A percentile compares a stretch with the other conserved stretches of the same genome.
Conservation (phyloP, 2,329 filamentous ascomycete species). For the Sarocladiaceae sp. region DNA sequence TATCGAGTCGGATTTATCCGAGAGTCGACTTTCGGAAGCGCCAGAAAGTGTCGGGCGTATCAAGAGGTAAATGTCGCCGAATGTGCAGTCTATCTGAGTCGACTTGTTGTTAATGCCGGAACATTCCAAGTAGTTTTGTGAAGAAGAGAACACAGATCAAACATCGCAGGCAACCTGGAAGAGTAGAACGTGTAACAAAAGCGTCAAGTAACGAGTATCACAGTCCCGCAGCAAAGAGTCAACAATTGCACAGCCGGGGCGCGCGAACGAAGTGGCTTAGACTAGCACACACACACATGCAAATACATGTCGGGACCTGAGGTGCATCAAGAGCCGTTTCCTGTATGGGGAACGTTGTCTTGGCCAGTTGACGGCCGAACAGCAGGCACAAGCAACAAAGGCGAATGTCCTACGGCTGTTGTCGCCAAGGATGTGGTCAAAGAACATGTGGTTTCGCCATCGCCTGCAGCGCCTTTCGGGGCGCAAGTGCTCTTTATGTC, state of each 20-base stretch:
- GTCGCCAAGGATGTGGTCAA: neutral
- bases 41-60: neutral
- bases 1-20: neutral
- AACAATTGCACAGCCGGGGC: neutral
- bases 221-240: neutral
- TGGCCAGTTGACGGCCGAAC: neutral
- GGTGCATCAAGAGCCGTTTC: neutral
- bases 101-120: constrained; percentile 3
- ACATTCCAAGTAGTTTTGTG: neutral
- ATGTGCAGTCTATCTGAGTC: neutral
- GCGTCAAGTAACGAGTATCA: neutral
- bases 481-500: neutral
- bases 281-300: neutral
- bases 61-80: neutral
- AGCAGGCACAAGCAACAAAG: neutral
- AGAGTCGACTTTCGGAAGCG: neutral
- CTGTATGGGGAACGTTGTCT: neutral
- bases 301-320: neutral
- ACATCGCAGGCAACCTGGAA: neutral
- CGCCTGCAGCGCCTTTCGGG: neutral
- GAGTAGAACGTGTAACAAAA: neutral
- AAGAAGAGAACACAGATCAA: neutral
- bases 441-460: constrained; percentile 1
- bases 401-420: neutral
- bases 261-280: constrained; percentile 5